Evolutionary conservation across 1,139 yeast genomes (phyloP).

Genomic region (Tardiomyces blankii): DNA sequence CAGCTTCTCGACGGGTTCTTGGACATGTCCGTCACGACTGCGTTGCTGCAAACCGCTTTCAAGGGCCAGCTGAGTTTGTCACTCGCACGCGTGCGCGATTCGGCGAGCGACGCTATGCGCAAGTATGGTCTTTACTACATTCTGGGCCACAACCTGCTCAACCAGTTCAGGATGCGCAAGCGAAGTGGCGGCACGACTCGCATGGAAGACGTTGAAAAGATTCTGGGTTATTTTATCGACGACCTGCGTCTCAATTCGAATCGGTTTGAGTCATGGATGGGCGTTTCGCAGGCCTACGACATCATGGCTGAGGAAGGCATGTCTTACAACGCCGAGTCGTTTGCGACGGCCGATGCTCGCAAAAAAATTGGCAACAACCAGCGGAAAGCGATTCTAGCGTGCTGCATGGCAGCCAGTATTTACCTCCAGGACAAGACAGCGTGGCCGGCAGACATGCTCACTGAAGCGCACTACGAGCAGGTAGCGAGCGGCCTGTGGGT

Average conservation of each 20-base stretch:
- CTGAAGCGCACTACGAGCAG: conserved; percentile 19
- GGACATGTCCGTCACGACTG: conserved; percentile 38
- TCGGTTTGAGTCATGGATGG: conserved; percentile 78
- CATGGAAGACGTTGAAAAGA: conserved; percentile 68
- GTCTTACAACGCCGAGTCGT: conserved; percentile 82
- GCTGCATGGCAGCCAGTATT: conserved; percentile 61
- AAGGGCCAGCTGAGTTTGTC: conserved; percentile 40
- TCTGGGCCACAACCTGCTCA: conserved; percentile 58
- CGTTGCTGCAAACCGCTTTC: conserved; percentile 44
- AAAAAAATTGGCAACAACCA: conserved; percentile 53
- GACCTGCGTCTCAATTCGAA: conserved; percentile 60
- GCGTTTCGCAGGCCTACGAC: conserved; percentile 73
- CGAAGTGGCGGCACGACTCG: conserved; percentile 42
- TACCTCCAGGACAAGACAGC: conserved; percentile 21
- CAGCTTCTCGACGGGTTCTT: conserved; percentile 39
- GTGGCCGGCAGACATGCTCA: not conserved
- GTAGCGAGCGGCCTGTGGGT: conserved; percentile 43
- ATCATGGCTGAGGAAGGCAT: conserved; percentile 78
- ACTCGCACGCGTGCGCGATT: conserved; percentile 28
- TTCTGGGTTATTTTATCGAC: conserved; percentile 49
- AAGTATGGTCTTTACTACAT: conserved; percentile 57
- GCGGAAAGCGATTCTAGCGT: conserved; percentile 60
- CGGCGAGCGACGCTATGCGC: conserved; percentile 29
- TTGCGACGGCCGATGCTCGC: conserved; percentile 55
- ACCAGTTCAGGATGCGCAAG: conserved; percentile 55